phyloP scores from a whole-genome alignment of 495 filamentous ascomycete genomes.

The Penicillium maclennaniae region DNA sequence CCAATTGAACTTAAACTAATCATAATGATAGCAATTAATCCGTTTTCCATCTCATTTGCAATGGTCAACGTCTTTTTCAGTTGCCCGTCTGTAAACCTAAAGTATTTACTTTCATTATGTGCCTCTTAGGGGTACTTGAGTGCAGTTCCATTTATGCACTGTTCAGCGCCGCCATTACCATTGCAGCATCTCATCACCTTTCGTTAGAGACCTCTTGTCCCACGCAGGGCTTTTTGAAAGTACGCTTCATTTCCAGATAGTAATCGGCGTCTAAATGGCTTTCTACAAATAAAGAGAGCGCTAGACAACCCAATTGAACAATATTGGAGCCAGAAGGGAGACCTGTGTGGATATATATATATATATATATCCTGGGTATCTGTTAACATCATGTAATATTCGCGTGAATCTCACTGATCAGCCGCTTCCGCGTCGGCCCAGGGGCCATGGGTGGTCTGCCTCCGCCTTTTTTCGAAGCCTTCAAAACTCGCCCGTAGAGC shows the following conservation, averaged over 20 bases:
- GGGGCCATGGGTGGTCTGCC: neutral
- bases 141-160: constrained; percentile 5
- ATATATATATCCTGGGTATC: constrained; percentile 17
- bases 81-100: neutral
- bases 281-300: neutral
- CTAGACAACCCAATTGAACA: neutral
- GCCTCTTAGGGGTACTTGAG: neutral
- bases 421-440: no score
- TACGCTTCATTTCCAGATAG: neutral
- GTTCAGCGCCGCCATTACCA: constrained; percentile 9
- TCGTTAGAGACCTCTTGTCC: neutral
- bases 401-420: neutral
- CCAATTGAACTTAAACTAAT: constrained; percentile 5
- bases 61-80: constrained; percentile 13
- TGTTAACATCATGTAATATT: neutral
- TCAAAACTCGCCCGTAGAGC: constrained; percentile 37
- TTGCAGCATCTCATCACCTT: constrained; percentile 18
- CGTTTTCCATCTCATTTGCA: constrained; percentile 12
- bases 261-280: neutral
- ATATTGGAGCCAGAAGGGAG: constrained; percentile 2
- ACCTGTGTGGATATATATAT: no score
- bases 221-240: neutral
- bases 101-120: neutral
- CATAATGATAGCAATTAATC: constrained; percentile 23
- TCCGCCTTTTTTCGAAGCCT: constrained; percentile 20